Evolutionary conservation across 192 early-diverging fungal genomes (phyloP).

Genomic region (Backusella macrospora): DNA sequence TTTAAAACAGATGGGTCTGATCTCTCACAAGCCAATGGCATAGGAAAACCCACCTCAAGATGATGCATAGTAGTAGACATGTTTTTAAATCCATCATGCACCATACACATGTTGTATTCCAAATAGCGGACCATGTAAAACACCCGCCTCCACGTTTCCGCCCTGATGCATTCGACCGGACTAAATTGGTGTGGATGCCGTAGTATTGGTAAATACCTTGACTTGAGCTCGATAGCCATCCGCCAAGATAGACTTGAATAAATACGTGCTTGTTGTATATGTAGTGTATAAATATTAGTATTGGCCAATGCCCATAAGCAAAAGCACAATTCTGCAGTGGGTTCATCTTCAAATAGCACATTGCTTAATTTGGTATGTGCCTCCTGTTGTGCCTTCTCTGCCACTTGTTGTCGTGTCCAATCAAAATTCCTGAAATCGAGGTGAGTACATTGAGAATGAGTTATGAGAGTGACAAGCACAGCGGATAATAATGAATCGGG

Average conservation of each 20-base stretch:
- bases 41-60: constrained; percentile 24
- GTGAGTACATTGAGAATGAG: constrained; percentile 17
- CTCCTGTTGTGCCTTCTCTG: not conserved
- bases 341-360: constrained; percentile 14
- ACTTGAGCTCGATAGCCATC: constrained; percentile 27
- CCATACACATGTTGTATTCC: constrained; percentile 21
- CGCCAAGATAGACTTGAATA: constrained; percentile 26
- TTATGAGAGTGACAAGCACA: constrained; percentile 2
- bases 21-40: constrained; percentile 9
- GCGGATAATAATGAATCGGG: constrained; percentile 20
- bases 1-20: not conserved
- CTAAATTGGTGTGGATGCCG: not conserved
- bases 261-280: constrained; percentile 21
- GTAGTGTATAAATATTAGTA: not conserved
- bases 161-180: not conserved
- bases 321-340: constrained; percentile 18
- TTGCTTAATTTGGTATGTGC: constrained; percentile 7
- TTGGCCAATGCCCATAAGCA: constrained; percentile 1
- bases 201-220: constrained; percentile 15
- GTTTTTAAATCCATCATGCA: constrained; percentile 4
- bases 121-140: constrained; percentile 26
- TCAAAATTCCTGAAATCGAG: not conserved
- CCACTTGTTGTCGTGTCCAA: constrained; percentile 1
- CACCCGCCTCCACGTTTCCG: constrained; percentile 33
- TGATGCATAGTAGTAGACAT: not conserved